Evolutionary conservation across 345 rosid genomes (phyloP).

Genomic region (Dipteronia dyeriana): DNA sequence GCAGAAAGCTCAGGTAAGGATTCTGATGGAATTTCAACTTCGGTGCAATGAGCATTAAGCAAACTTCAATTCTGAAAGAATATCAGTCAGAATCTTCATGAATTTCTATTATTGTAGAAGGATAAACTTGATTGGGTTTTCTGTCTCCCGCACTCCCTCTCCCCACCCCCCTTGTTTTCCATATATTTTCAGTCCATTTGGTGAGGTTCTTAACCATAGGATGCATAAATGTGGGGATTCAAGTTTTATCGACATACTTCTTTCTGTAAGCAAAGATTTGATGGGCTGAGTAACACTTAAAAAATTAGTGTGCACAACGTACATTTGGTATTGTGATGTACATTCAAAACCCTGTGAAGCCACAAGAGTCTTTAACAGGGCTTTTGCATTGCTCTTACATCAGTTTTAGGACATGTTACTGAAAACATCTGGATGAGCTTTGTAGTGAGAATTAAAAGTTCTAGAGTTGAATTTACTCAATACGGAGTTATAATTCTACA

Average conservation of each 20-base stretch:
- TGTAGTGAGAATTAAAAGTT: not conserved
- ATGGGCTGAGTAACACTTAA: not conserved
- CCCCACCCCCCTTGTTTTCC: not conserved
- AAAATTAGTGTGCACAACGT: not conserved
- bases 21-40: slow-evolving; percentile 8
- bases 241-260: not conserved
- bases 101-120: not conserved
- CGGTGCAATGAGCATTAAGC: slow-evolving; percentile 8
- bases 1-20: slow-evolving; percentile 95
- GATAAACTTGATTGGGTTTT: not conserved
- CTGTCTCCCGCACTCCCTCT: not conserved
- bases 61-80: not conserved
- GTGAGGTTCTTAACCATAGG: slow-evolving; percentile 1
- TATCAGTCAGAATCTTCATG: not conserved
- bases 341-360: slow-evolving; percentile 2
- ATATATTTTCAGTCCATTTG: not conserved
- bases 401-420: not conserved
- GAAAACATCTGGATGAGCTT: not conserved
- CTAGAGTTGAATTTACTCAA: not conserved
- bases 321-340: not conserved
- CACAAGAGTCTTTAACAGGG: not conserved
- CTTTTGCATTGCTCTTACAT: not conserved
- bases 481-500: not conserved
- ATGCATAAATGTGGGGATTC: not conserved
- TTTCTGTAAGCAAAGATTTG: not conserved